Evolutionary conservation across 192 early-diverging fungal species (phyloP).

Genomic region (Spinellus fusiger): DNA sequence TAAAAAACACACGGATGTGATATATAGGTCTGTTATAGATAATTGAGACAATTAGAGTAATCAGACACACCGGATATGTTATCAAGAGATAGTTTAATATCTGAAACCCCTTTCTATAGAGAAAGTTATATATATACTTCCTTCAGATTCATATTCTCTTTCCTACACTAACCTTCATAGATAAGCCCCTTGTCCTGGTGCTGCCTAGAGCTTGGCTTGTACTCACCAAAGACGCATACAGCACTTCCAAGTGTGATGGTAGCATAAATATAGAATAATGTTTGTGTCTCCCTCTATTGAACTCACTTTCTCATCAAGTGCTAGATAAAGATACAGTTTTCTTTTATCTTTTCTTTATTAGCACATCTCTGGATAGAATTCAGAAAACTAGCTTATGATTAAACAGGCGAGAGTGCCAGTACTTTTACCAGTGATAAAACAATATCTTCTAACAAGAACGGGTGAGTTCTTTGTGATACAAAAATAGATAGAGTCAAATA

Average conservation of each 20-base stretch:
- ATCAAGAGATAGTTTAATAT: too few relatives aligned
- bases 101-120: too few relatives aligned
- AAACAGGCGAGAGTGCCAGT: too few relatives aligned
- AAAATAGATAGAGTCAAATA: slow-evolving; percentile 10
- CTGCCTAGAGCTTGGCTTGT: slow-evolving; percentile 12
- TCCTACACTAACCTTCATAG: too few relatives aligned
- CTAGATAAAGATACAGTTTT: slow-evolving; percentile 38
- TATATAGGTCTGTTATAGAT: too few relatives aligned
- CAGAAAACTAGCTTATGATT: slow-evolving; percentile 59
- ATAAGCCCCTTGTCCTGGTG: too few relatives aligned
- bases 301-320: slow-evolving; percentile 54
- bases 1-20: too few relatives aligned
- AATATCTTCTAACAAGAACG: slow-evolving; percentile 53
- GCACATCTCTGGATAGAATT: slow-evolving; percentile 63
- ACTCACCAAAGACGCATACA: background rate
- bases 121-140: too few relatives aligned
- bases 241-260: background rate
- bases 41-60: too few relatives aligned
- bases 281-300: too few relatives aligned
- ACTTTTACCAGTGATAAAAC: slow-evolving; percentile 71
- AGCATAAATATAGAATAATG: background rate
- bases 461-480: slow-evolving; percentile 21
- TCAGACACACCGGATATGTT: too few relatives aligned
- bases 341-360: slow-evolving; percentile 63
- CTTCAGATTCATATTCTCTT: too few relatives aligned